These are phyloP conservation scores for Solanum chacoense DNA, from an alignment of 305 asterid genomes.

Conservation along the genomic window DNA sequence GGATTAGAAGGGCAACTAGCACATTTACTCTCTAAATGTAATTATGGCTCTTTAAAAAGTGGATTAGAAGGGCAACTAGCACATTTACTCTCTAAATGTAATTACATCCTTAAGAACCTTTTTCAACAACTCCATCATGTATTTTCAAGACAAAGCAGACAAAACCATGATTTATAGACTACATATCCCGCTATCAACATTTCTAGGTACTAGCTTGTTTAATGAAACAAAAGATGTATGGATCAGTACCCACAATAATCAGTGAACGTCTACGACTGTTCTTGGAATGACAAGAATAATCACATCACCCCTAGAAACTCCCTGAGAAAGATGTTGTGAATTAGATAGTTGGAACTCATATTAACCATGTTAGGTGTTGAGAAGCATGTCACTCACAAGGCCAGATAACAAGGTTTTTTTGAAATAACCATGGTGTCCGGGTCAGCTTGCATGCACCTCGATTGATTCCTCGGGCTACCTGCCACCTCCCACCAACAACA, in stretches of 20 bases:
- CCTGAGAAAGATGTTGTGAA: background rate
- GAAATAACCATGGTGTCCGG: background rate
- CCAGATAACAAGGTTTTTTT: background rate
- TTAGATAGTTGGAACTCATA: background rate
- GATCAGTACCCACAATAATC: background rate
- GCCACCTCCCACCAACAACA: background rate
- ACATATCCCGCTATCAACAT: background rate
- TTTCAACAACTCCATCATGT: background rate
- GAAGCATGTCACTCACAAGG: background rate
- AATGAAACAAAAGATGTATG: background rate
- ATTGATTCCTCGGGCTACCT: background rate
- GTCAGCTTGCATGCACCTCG: background rate
- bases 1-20: background rate
- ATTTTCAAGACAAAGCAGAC: background rate
- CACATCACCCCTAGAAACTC: background rate
- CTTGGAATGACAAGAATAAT: background rate
- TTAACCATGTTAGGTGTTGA: background rate
- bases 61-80: background rate
- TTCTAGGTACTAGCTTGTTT: background rate
- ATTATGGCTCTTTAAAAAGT: background rate
- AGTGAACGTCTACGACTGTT: background rate
- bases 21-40: background rate
- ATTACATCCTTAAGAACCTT: background rate
- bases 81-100: background rate
- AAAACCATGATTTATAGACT: background rate